Evolutionary conservation across 768 basidiomycete species (phyloP), one percentile per base, ranked within the genome.

Genomic region (Kwoniella botswanensis): DNA sequence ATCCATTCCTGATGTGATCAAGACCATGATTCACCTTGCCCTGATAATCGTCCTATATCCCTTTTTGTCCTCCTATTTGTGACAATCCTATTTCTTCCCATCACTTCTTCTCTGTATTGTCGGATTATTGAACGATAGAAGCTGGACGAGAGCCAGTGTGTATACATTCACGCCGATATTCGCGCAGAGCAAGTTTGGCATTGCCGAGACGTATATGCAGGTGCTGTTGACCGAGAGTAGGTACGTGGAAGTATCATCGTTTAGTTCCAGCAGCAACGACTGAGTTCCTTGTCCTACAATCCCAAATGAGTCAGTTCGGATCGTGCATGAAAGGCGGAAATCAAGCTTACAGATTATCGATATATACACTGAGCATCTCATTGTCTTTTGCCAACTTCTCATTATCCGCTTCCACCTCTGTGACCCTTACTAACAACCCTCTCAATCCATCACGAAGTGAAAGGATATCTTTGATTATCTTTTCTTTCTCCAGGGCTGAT

Each of bases 341-440:
- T 52, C 2, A n/a, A 50, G 74, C 80, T 61, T 57, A 82, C 80
- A 82, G 70, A 64, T 82, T 82, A 54, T 82, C 80, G 52, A 82
- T 76, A 58, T 82, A 82, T n/a, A 76, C 65, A 26, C 72, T 68
- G 26, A 82, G 64, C 79, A 82, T 79, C 65, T 82, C 76, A 67
- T 80, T 82, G 54, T 82, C 80, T 67, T 64, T 74, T 64, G 66
- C 61, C 13, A 82, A 67, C 66, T 77, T 79, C 22, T 82, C 79
- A 44, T 71, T 82, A 29, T 79, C 77, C 35, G 62, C 68, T 61
- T 82, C 76, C 1, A 77, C 72, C 71, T 80, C 76, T 18, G 76
- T 75, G 35, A 82, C 65, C 13, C 79, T 59, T 18, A 76, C 73
- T 26, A 80, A 56, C 50, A 82, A 63, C 3, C 79, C 79, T 41